phyloP scores from a whole-genome alignment of 2,329 filamentous ascomycete species.

The Exophiala spinifera region DNA sequence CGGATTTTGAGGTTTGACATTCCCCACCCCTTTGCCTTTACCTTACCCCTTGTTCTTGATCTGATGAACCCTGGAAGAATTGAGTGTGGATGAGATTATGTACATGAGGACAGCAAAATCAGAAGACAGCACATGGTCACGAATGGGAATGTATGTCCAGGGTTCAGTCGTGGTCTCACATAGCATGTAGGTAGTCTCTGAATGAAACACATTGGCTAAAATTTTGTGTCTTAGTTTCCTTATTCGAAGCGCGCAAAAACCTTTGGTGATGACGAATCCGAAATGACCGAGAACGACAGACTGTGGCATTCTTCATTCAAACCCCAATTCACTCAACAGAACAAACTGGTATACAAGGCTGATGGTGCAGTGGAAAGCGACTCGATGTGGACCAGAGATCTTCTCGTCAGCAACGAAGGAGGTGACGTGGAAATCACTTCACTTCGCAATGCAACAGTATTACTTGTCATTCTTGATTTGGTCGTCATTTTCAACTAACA shows the following conservation, averaged over 20 bases:
- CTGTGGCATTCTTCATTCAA: slow-evolving; percentile 66
- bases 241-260: slow-evolving; percentile 76
- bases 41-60: slow-evolving; percentile 9
- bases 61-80: slow-evolving; percentile 7
- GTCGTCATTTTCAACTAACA: slow-evolving; percentile 1
- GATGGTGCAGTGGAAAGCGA: not conserved
- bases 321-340: slow-evolving; percentile 23
- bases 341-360: slow-evolving; percentile 23
- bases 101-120: not conserved
- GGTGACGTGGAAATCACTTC: slow-evolving; percentile 13
- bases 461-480: not conserved
- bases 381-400: slow-evolving; percentile 5
- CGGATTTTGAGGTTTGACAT: slow-evolving; percentile 87
- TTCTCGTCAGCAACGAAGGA: slow-evolving; percentile 4
- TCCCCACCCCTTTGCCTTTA: slow-evolving; percentile 38
- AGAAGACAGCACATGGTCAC: slow-evolving; percentile 4
- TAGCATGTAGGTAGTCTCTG: slow-evolving; percentile 43
- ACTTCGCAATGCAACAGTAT: slow-evolving; percentile 7
- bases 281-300: slow-evolving; percentile 62
- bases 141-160: slow-evolving; percentile 13
- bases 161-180: slow-evolving; percentile 23
- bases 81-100: slow-evolving; percentile 14
- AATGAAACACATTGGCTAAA: slow-evolving; percentile 43
- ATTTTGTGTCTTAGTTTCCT: slow-evolving; percentile 65
- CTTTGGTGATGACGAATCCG: slow-evolving; percentile 53